Evolutionary conservation across 257 asterid species (phyloP), one percentile per base, ranked within the genome.

Genomic region (Parsonsia alboflavescens): DNA sequence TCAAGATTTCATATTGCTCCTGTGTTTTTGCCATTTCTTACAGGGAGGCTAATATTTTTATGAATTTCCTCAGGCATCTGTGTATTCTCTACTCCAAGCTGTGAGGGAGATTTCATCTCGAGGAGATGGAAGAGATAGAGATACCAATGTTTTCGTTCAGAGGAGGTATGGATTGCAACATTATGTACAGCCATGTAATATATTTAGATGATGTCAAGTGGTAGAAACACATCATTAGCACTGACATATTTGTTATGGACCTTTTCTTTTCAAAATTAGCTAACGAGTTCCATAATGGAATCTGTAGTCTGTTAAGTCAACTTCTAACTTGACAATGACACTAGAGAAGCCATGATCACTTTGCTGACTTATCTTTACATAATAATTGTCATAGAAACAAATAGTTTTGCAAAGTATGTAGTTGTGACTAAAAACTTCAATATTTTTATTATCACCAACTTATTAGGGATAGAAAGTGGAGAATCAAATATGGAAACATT

Each of bases 81-180:
- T 89, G 12, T 90, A 87, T 80, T 87, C 96, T 80, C 89, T 95
- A 71, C 89, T 95, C 71, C 93, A 84, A 85, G 97, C 99, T 78
- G 98, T 89, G 63, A 84, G 57, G 68, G 98, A 95, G 84, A 82
- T 92, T 82, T 88, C 94, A 78, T 92, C 97, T 77, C 89, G 96
- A 81, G 99, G 98, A 73, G 97, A 95, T 78, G 91, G 94, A 76
- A 90, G 98, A 86, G 97, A 90, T 78, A 85, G 85, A 75, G 96
- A 95, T 86, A 87, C 86, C 78, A 88, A 88, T 70, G 82, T 89
- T 72, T 95, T 90, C 84, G 93, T 90, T 46, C 93, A 92, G 77
- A 86, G 93, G 83, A 90, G 99, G 99, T 95, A 82, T 28, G 15
- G n/a, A 52, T 46, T 73, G 24, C 36, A 49, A 19, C 50, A 8